A percentile compares a stretch with the other conserved stretches of the same genome.
Conservation (phyloP, 2,329 filamentous ascomycete genomes). For the Fusarium domesticum region DNA sequence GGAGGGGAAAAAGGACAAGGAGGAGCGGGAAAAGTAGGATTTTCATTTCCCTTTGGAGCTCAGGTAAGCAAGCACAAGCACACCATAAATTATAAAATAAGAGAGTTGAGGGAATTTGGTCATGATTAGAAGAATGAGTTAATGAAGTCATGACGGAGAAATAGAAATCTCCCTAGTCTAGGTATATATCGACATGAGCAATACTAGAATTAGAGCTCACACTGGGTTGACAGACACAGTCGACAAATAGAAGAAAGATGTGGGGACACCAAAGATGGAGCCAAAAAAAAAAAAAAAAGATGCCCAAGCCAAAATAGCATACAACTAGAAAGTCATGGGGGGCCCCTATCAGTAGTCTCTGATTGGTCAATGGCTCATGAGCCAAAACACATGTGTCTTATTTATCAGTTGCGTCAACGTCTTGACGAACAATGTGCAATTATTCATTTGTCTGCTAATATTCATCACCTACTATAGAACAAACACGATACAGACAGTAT, state of each 20-base stretch:
- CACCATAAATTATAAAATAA: not conserved
- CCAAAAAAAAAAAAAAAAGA: constrained; percentile 15
- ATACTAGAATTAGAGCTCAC: not conserved
- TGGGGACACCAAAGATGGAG: constrained; percentile 14
- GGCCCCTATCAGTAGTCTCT: constrained; percentile 29
- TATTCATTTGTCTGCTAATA: constrained; percentile 1
- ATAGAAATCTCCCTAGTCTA: not conserved
- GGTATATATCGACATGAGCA: not conserved
- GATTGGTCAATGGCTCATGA: constrained; percentile 33
- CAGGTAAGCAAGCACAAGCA: not conserved
- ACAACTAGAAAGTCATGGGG: constrained; percentile 18
- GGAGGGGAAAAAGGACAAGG: constrained; percentile 2
- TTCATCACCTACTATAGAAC: constrained; percentile 1
- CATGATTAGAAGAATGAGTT: not conserved
- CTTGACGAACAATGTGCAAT: not conserved
- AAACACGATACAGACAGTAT: not conserved
- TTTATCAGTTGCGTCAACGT: constrained; percentile 23
- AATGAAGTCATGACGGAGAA: not conserved
- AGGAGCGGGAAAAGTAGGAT: not conserved
- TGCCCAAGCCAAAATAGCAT: constrained; percentile 22
- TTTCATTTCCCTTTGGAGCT: not conserved
- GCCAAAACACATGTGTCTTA: constrained; percentile 22
- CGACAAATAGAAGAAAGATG: constrained; percentile 14
- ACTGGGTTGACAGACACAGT: not conserved
- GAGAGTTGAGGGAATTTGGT: not conserved